Base-by-base conservation (phyloP, 2,329 filamentous ascomycete genomes). In the Coniochaeta pulveracea region DNA sequence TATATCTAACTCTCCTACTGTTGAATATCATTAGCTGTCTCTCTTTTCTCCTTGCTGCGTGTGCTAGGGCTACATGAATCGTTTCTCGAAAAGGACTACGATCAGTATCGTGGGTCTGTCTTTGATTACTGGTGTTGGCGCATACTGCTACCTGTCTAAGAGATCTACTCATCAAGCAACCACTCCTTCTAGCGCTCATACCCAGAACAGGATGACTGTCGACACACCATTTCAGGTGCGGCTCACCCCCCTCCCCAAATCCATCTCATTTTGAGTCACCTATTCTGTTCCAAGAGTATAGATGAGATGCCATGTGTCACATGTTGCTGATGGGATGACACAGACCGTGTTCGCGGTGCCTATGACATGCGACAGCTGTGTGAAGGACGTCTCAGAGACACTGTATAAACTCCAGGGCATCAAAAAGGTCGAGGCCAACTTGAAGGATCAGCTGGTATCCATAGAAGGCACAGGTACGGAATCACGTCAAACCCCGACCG, bases 291-390 rank as follows among this genome's bases (percentile, higher is more conserved):
- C 19, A n/a, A n/a, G n/a, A n/a, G n/a, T n/a, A n/a, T n/a, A n/a
- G n/a, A n/a, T n/a, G n/a, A n/a, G n/a, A n/a, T n/a, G n/a, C n/a
- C n/a, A n/a, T n/a, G n/a, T n/a, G n/a, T n/a, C n/a, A n/a, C 8
- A 25, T n/a, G 30, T 43, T 31, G 35, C 39, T 40, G 34, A 37
- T 35, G 38, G 15, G 37, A 50, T 43, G 35, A 48, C 47, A 50
- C 47, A 96, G 81, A 93, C 89, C 40, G 80, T 89, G 43, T 96
- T 96, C 58, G 86, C 89, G 42, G 91, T 96, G 46, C 88, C 86
- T 35, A 79, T 96, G 66, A 85, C 79, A 60, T 96, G 91, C 63
- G 80, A 93, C 48, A 67, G 72, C 51, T 96, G 91, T 63, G 76
- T 94, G 56, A 80, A 88, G 57, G 79, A 85, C 48, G 78, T 98